phyloP scores from a whole-genome alignment of 176 grass and related monocot genomes.

The Oryza rufipogon region DNA sequence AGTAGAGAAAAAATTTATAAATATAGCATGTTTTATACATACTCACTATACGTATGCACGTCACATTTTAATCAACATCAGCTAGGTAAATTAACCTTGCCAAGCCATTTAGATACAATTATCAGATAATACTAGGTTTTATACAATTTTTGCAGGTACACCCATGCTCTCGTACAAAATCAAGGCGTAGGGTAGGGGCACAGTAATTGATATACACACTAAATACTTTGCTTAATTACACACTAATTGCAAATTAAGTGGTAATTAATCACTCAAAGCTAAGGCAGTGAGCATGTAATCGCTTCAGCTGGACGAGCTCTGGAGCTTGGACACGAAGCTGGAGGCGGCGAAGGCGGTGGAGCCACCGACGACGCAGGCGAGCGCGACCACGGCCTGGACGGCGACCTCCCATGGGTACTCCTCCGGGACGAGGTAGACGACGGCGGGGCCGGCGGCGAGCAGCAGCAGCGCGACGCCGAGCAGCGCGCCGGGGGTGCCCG shows the following conservation, averaged over 20 bases:
- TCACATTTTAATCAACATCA: too few relatives aligned
- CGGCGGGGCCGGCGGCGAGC: constrained; percentile 67
- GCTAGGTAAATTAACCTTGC: too few relatives aligned
- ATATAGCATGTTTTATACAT: too few relatives aligned
- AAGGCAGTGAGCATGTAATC: too few relatives aligned
- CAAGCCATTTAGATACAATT: too few relatives aligned
- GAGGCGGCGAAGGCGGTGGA: constrained; percentile 78
- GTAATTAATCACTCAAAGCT: background rate
- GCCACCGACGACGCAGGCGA: constrained; percentile 69
- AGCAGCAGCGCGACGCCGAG: constrained; percentile 59
- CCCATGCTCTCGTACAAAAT: background rate
- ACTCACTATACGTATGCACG: too few relatives aligned
- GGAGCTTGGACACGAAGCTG: constrained; percentile 84
- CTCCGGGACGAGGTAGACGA: constrained; percentile 79
- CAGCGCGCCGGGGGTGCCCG: constrained; percentile 60
- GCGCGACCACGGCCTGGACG: constrained; percentile 66
- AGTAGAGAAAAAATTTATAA: too few relatives aligned
- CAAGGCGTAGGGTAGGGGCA: background rate
- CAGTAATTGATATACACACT: background rate
- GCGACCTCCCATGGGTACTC: constrained; percentile 82
- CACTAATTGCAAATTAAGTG: background rate
- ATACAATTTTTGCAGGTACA: background rate
- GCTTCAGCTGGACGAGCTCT: constrained; percentile 57
- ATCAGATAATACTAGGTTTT: too few relatives aligned
- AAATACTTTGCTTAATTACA: background rate